phyloP scores from a whole-genome alignment of 1,139 yeast genomes.

The Geotrichum reessii region DNA sequence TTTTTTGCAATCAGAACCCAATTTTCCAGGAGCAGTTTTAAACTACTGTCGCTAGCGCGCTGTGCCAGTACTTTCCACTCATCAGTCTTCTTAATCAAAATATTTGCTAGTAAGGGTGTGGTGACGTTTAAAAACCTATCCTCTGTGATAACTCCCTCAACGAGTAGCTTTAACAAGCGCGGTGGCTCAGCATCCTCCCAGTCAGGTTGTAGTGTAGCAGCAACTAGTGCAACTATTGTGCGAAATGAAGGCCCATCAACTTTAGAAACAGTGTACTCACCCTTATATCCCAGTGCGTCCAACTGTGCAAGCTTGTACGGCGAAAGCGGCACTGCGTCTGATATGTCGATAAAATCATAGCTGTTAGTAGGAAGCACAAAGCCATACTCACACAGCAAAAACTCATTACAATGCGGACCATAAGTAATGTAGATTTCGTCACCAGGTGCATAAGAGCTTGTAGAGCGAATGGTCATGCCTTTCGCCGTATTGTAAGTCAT shows the following conservation, averaged over 20 bases:
- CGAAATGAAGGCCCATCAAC: slow-evolving; percentile 57
- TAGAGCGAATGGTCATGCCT: slow-evolving; percentile 21
- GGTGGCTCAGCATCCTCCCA: slow-evolving; percentile 21
- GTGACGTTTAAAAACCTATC: slow-evolving; percentile 20
- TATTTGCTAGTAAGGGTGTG: background rate
- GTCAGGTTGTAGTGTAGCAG: slow-evolving; percentile 20
- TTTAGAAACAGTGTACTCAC: slow-evolving; percentile 60
- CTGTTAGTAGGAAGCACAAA: slow-evolving; percentile 53
- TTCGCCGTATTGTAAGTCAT: slow-evolving; percentile 13
- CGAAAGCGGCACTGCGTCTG: slow-evolving; percentile 40
- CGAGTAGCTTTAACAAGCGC: slow-evolving; percentile 6
- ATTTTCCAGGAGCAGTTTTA: background rate
- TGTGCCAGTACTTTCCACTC: slow-evolving; percentile 1
- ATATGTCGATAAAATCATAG: slow-evolving; percentile 69
- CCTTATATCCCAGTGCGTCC: slow-evolving; percentile 51
- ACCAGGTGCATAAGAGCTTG: slow-evolving; percentile 34
- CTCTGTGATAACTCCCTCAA: slow-evolving; percentile 12
- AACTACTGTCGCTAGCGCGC: background rate
- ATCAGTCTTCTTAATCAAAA: slow-evolving; percentile 1
- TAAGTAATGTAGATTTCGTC: slow-evolving; percentile 70
- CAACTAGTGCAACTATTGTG: slow-evolving; percentile 69
- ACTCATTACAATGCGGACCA: slow-evolving; percentile 84
- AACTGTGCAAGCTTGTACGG: slow-evolving; percentile 44
- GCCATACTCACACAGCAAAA: slow-evolving; percentile 81
- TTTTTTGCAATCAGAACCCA: background rate